These are phyloP conservation scores for Skeletonema grethae DNA, from an alignment of 108 stramenopile genomes.

Conservation along the genomic window DNA sequence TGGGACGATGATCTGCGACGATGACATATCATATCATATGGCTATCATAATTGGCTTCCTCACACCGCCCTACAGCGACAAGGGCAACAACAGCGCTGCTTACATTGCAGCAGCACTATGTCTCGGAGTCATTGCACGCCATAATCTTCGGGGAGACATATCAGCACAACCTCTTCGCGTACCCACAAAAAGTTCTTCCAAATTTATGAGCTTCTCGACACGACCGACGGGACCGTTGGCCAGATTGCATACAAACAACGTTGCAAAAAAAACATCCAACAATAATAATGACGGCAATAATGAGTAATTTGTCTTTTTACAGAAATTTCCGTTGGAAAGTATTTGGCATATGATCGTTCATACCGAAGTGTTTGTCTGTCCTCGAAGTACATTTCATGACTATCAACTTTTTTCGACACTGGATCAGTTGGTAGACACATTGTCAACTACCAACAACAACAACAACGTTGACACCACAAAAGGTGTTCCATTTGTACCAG, in stretches of 20 bases:
- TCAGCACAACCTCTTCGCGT: background rate
- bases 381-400: slow-evolving; percentile 10
- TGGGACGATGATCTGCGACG: too few species aligned
- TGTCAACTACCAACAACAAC: background rate
- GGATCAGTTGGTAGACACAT: slow-evolving; percentile 12
- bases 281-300: background rate
- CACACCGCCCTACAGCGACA: background rate
- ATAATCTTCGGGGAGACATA: background rate
- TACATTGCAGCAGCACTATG: background rate
- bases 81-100: background rate
- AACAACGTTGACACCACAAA: background rate
- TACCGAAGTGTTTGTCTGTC: slow-evolving; percentile 51
- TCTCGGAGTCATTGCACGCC: background rate
- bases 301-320: slow-evolving; percentile 27
- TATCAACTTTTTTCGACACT: slow-evolving; percentile 29
- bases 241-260: background rate
- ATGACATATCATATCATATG: too few species aligned
- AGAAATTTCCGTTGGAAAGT: slow-evolving; percentile 45
- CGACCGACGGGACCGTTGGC: background rate
- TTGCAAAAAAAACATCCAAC: background rate
- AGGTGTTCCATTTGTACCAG: slow-evolving; percentile 13
- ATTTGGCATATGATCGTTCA: slow-evolving; percentile 34
- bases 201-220: background rate
- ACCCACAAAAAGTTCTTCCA: background rate
- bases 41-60: too few species aligned